Percentiles rank a stretch among this genome's conserved stretches.
Evolutionary conservation across 2,329 filamentous ascomycete genomes (phyloP).

Genomic region (Fusarium piperis): DNA sequence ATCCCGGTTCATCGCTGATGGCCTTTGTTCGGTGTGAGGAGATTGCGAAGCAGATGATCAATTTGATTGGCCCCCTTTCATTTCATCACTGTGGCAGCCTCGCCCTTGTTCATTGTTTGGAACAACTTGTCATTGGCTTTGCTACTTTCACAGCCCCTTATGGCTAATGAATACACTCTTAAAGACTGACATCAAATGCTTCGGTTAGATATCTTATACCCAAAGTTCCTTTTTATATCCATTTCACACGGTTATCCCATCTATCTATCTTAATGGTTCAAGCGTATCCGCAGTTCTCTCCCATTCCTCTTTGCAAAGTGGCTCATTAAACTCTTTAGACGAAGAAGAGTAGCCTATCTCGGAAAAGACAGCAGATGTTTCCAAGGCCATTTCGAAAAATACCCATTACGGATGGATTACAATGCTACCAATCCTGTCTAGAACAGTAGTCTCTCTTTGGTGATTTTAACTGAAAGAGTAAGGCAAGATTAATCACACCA

Average conservation of each 20-base stretch:
- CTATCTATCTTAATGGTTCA: background rate
- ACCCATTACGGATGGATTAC: background rate
- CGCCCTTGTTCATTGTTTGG: background rate
- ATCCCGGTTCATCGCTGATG: background rate
- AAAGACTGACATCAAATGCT: background rate
- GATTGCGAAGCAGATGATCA: background rate
- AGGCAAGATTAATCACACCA: background rate
- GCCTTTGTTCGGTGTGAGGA: background rate
- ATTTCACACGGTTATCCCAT: too few species aligned
- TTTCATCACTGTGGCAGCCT: background rate
- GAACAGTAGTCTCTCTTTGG: background rate
- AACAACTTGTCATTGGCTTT: background rate
- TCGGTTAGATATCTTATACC: background rate
- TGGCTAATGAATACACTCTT: background rate
- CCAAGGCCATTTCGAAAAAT: background rate
- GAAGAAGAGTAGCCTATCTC: background rate
- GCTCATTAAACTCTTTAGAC: accelerated
- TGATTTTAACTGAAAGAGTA: background rate
- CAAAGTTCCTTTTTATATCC: background rate
- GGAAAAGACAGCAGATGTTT: background rate
- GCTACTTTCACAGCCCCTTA: background rate
- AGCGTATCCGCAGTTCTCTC: background rate
- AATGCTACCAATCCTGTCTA: background rate
- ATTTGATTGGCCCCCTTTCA: background rate
- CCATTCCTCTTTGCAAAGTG: background rate